Percentiles rank a stretch among this genome's conserved stretches.
Conservation (phyloP, 345 rosid species). For the Stellera chamaejasme region DNA sequence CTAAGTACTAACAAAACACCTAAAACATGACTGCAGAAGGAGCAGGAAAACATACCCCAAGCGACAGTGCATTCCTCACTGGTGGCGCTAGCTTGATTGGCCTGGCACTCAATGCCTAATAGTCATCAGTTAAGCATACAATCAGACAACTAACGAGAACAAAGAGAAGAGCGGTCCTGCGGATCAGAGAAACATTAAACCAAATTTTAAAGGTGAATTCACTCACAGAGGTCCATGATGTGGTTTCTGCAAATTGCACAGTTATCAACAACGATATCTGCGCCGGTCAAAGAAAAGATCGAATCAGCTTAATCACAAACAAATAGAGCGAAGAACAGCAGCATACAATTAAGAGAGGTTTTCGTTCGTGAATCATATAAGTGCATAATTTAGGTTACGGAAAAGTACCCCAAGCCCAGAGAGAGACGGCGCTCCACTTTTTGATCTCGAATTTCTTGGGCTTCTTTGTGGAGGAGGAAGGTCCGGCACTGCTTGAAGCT, state of each 20-base stretch:
- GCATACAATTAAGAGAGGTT: background rate
- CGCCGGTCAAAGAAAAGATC: slow-evolving; percentile 13
- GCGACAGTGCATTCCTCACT: slow-evolving; percentile 98
- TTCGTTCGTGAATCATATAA: background rate
- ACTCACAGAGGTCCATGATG: slow-evolving; percentile 94
- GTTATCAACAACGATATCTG: slow-evolving; percentile 92
- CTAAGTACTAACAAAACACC: background rate
- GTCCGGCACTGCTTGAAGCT: slow-evolving; percentile 38
- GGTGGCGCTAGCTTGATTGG: slow-evolving; percentile 88
- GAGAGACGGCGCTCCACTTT: slow-evolving; percentile 93
- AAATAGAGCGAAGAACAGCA: background rate
- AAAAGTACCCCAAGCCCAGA: slow-evolving; percentile 89
- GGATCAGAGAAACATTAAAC: background rate
- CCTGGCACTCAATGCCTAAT: slow-evolving; percentile 92
- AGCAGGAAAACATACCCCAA: slow-evolving; percentile 56
- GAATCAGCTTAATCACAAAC: background rate
- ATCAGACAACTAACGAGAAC: background rate
- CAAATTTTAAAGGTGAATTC: background rate
- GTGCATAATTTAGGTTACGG: slow-evolving; percentile 15
- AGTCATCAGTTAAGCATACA: slow-evolving; percentile 9
- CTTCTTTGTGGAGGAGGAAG: slow-evolving; percentile 61
- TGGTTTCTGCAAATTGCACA: slow-evolving; percentile 98
- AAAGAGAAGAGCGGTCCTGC: background rate
- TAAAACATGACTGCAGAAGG: background rate
- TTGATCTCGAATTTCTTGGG: slow-evolving; percentile 83